phyloP scores from a whole-genome alignment of 2,329 filamentous ascomycete genomes.

The Hypoxylon rubiginosum region DNA sequence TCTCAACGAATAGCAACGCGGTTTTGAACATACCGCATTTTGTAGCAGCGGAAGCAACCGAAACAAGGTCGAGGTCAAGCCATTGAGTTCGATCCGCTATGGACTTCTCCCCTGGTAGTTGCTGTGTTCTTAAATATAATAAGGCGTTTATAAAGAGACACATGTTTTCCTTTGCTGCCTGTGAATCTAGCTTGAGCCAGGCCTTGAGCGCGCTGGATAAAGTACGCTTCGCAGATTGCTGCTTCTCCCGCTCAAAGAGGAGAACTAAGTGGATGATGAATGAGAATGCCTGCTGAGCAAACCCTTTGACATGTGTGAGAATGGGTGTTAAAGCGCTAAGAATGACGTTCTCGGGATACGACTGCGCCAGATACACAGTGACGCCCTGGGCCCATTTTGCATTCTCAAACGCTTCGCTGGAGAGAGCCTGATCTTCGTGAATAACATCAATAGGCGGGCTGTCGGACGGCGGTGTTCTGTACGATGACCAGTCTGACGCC shows the following conservation, averaged over 20 bases:
- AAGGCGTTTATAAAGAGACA: conserved; percentile 82
- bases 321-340: conserved; percentile 77
- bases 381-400: conserved; percentile 72
- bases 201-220: conserved; percentile 75
- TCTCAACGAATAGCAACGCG: conserved; percentile 85
- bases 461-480: conserved; percentile 69
- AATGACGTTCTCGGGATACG: conserved; percentile 73
- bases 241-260: conserved; percentile 73
- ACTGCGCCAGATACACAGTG: conserved; percentile 71
- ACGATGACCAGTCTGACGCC: conserved; percentile 70
- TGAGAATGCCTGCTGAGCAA: conserved; percentile 82
- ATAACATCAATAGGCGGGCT: conserved; percentile 46
- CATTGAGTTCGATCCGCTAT: conserved; percentile 84
- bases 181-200: conserved; percentile 69
- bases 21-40: conserved; percentile 88
- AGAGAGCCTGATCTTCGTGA: conserved; percentile 53
- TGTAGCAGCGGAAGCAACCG: conserved; percentile 78
- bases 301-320: conserved; percentile 73
- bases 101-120: conserved; percentile 79
- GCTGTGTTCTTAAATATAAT: conserved; percentile 89
- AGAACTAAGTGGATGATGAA: conserved; percentile 89
- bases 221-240: conserved; percentile 69
- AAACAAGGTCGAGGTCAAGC: conserved; percentile 84
- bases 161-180: conserved; percentile 70
- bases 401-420: conserved; percentile 58